phyloP scores from a whole-genome alignment of 73 alveolate genomes.

The Breviolum minutum region DNA sequence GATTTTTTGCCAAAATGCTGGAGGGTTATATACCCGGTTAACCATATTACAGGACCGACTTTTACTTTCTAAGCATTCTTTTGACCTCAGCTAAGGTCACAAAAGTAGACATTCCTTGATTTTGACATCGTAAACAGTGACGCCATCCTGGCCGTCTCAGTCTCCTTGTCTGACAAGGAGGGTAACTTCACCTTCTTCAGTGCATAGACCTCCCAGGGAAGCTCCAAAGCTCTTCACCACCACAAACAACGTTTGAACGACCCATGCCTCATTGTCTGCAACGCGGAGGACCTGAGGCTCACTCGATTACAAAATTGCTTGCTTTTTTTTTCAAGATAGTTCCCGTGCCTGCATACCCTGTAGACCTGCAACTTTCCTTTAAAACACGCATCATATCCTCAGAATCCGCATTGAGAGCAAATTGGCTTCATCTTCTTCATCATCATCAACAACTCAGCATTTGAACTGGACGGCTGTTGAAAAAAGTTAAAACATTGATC shows the following conservation, averaged over 20 bases:
- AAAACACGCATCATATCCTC: background rate
- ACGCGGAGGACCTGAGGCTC: conserved; percentile 38
- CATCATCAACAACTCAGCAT: too few relatives aligned
- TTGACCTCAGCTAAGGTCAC: too few relatives aligned
- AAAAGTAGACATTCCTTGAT: too few relatives aligned
- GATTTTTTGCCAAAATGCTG: too few relatives aligned
- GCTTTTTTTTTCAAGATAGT: background rate
- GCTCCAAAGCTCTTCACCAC: background rate
- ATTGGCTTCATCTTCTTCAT: background rate
- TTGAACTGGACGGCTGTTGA: background rate
- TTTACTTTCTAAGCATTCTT: too few relatives aligned
- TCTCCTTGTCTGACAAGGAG: conserved; percentile 86
- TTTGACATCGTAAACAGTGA: too few relatives aligned
- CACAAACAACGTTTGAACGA: background rate
- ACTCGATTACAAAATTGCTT: background rate
- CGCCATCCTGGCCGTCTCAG: background rate
- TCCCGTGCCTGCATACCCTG: background rate
- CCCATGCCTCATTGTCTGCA: conserved; percentile 73
- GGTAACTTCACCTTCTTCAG: conserved; percentile 93
- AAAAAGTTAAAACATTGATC: background rate
- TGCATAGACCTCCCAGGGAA: conserved; percentile 46
- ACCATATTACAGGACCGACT: too few relatives aligned
- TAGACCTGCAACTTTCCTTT: background rate
- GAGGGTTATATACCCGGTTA: too few relatives aligned
- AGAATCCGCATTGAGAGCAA: background rate